These are phyloP conservation scores for Monilinia laxa DNA, from an alignment of 2,329 filamentous ascomycete genomes.

Conservation along the genomic window DNA sequence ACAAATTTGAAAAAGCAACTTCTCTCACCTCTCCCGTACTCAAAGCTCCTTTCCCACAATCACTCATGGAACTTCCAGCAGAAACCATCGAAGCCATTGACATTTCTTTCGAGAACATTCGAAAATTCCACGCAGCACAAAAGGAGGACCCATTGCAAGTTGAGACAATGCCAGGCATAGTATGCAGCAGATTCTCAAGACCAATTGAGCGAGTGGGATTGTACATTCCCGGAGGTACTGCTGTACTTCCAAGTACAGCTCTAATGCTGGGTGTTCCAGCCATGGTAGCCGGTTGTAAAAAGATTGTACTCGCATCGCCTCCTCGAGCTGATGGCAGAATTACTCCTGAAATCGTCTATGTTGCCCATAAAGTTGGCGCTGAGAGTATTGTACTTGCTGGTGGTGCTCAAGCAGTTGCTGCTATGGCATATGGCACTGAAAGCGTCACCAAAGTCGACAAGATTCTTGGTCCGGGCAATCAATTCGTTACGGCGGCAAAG, in stretches of 20 bases:
- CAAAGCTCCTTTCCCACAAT: conserved; percentile 80
- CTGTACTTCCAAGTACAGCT: conserved; percentile 93
- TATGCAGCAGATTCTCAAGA: conserved; percentile 88
- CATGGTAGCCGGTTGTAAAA: conserved; percentile 95
- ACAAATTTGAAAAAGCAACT: conserved; percentile 97
- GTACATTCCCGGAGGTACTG: conserved; percentile 94
- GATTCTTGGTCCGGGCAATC: conserved; percentile 95
- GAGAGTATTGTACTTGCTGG: conserved; percentile 95
- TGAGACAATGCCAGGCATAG: conserved; percentile 96
- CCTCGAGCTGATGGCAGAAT: conserved; percentile 85
- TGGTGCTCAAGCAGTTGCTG: conserved; percentile 91
- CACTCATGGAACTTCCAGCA: conserved; percentile 78
- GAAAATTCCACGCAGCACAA: conserved; percentile 89
- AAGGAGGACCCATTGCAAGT: conserved; percentile 78
- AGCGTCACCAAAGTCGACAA: conserved; percentile 96
- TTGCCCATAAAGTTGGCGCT: conserved; percentile 93
- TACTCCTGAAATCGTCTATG: conserved; percentile 96
- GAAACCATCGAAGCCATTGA: conserved; percentile 95
- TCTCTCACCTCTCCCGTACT: conserved; percentile 86
- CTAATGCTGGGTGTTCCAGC: conserved; percentile 98
- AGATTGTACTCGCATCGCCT: conserved; percentile 89
- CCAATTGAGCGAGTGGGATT: conserved; percentile 95
- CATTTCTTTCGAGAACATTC: conserved; percentile 89
- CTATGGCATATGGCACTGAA: conserved; percentile 96
- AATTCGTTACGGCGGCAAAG: conserved; percentile 97